Percentiles rank a stretch among this genome's conserved stretches.
Evolutionary conservation across 345 rosid species (phyloP).

Genomic region (Moringa oleifera): DNA sequence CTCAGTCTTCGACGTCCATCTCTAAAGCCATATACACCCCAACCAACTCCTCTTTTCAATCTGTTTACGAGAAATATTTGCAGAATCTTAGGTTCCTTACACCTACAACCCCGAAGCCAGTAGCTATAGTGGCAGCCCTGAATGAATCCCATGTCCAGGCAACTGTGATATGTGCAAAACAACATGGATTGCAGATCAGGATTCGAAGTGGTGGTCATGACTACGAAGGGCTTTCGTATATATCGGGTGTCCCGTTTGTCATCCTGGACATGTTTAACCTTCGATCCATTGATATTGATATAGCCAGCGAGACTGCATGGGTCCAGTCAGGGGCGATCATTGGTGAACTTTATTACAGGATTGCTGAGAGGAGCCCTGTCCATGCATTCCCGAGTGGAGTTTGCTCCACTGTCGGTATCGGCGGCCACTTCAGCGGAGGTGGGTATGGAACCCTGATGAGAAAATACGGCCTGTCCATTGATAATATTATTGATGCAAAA

Average conservation of each 20-base stretch:
- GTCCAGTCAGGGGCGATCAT: conserved; percentile 23
- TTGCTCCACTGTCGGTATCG: conserved; percentile 19
- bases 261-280: conserved; percentile 22
- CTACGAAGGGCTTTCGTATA: conserved; percentile 10
- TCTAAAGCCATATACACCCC: conserved; percentile 22
- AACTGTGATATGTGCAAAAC: neutral
- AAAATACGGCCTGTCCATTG: neutral
- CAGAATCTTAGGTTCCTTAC: conserved; percentile 25
- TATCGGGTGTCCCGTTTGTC: conserved; percentile 4
- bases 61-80: conserved; percentile 21
- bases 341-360: conserved; percentile 21
- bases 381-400: conserved; percentile 26
- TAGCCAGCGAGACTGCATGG: conserved; percentile 17
- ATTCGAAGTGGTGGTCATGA: conserved; percentile 15
- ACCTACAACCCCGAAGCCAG: conserved; percentile 26
- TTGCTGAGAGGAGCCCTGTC: conserved; percentile 14
- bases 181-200: neutral
- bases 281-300: conserved; percentile 1
- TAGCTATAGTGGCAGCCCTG: conserved; percentile 16
- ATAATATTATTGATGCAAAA: conserved; percentile 5
- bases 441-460: neutral
- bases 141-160: conserved; percentile 6
- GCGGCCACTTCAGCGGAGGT: neutral
- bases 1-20: neutral
- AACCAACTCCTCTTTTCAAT: conserved; percentile 13